Evolutionary conservation across 257 asterid species (phyloP), one percentile per base, ranked within the genome.

Genomic region (Paulownia fortunei): DNA sequence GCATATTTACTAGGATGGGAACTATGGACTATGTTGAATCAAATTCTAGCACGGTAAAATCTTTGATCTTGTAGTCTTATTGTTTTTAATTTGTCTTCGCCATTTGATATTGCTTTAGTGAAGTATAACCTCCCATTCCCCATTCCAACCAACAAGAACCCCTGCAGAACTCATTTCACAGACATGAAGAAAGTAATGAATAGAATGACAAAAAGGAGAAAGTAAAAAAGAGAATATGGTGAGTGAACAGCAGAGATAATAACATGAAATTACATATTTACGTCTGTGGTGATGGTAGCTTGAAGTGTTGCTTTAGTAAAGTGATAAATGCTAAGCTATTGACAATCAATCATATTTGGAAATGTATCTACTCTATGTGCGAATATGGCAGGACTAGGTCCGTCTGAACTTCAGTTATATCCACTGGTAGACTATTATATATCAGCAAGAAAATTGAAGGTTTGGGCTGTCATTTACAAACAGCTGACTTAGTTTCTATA

Each of bases 1-100:
- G 96, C 74, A 93, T 95, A 79, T 95, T 95, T 74, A 95, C 99
- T n/a, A 85, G 99, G 86, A 95, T 95, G 99, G 99, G 99, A 79
- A 89, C 91, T 76, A 73, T 84, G 92, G 99, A 95, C 83, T 86
- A 85, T 42, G 92, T 95, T 60, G 99, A 95, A 86, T 93, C 97
- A 76, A 95, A 95, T 85, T 93, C 98, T 52, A 95, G 99, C 90
- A 93, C 98, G 92, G 98, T 95, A 89, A 66, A 18, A 19, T 44
- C 6, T 69, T 41, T 62, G 26, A 72, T 77, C 65, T 12, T 68
- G 72, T 59, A 56, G 24, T 42, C 62, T 62, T 34, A 30, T 6
- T n/a, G 27, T 73, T 19, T 82, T 36, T 4, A 56, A 16, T 69
- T 41, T 68, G 24, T 51, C 83, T 73, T 73, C 55, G 3, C 72